phyloP scores from a whole-genome alignment of 495 filamentous ascomycete species.

The Hypoxylon lienhwacheense region DNA sequence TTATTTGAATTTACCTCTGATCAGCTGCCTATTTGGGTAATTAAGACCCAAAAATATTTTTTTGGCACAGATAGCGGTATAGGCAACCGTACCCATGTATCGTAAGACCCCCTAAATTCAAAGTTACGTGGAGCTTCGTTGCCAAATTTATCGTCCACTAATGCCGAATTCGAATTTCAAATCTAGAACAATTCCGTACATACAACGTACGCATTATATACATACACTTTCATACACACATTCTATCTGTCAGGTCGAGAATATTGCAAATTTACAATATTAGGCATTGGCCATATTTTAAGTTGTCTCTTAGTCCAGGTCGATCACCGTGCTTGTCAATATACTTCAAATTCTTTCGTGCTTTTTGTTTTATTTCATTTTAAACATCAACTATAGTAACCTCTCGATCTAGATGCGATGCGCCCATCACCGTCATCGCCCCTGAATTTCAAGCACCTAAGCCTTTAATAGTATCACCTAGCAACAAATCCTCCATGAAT shows the following conservation, averaged over 20 bases:
- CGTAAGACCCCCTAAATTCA: too few species aligned
- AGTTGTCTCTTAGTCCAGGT: too few species aligned
- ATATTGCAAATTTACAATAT: too few species aligned
- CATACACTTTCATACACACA: background rate
- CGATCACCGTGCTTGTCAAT: background rate
- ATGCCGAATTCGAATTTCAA: constrained; percentile 11
- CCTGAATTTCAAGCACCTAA: constrained; percentile 11
- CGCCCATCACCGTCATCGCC: constrained; percentile 15
- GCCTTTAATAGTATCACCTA: constrained; percentile 12
- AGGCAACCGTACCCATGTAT: too few species aligned
- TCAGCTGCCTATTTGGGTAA: too few species aligned
- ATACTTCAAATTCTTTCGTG: background rate
- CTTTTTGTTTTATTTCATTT: too few species aligned
- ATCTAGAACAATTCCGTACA: constrained; percentile 5
- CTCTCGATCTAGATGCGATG: constrained; percentile 26
- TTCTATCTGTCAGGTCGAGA: too few species aligned
- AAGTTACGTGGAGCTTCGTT: background rate
- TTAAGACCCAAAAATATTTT: too few species aligned
- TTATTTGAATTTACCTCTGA: too few species aligned
- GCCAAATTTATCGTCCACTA: constrained; percentile 15
- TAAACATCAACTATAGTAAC: constrained; percentile 6
- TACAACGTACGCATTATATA: background rate
- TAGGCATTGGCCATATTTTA: too few species aligned
- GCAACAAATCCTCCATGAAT: constrained; percentile 29
- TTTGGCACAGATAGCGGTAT: too few species aligned